Base-by-base conservation (phyloP, 2,329 filamentous ascomycete genomes). In the Penicillium polonicum region DNA sequence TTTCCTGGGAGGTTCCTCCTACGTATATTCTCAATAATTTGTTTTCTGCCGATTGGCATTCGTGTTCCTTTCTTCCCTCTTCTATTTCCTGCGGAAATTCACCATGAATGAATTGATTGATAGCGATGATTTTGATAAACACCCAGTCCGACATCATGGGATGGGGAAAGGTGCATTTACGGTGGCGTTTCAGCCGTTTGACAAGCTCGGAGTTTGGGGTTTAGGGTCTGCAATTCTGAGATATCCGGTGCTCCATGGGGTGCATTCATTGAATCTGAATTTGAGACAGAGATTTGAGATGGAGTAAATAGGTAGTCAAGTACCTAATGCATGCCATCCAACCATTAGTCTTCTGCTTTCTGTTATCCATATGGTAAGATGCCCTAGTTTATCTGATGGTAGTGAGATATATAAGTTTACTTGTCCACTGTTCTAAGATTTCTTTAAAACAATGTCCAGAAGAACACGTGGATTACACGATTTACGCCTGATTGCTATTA, bases 141-240 rank as follows among this genome's bases (percentile, higher is more conserved):
- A 6, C n/a, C 23, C 31, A 27, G 17, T 36, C 46, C 21, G 13
- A 13, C n/a, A 21, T 15, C 6, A 38, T 55, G 52, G 38, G 38
- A n/a, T 51, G 15, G 46, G 38, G 21, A 29, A 55, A 19, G 46
- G 29, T 42, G 43, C 50, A 39, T 42, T 50, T 58, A 54, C 31
- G 19, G 19, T 51, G 43, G 55, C 49, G 49, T 54, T 59, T 63
- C 46, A 51, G 59, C 51, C 57, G 46, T 31, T 62, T 64, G 44
- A 48, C 43, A 63, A 64, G 64, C 62, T 60, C 50, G 55, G 64
- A 50, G 58, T 59, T 66, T 62, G 45, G 25, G 42, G 42, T 52
- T 35, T 50, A 35, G 29, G 15, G 3, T 57, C 35, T 36, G 39
- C 29, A 58, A 55, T 64, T 64, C 49, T 54, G 46, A 59, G 56